phyloP scores from a whole-genome alignment of 441 rosid species.

The Sinapis alba region DNA sequence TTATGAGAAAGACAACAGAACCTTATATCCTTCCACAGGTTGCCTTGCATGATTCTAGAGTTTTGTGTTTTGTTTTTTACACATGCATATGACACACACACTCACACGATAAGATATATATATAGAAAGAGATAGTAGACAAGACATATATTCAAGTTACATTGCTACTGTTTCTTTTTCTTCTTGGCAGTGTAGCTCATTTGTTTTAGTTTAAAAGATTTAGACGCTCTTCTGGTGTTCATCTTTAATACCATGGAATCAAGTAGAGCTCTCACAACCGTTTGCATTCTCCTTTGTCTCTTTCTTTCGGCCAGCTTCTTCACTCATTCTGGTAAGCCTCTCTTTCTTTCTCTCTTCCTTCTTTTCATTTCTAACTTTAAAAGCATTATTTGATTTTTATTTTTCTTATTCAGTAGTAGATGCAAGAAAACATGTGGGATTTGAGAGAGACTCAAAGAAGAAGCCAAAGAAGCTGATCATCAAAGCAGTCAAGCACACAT shows the following conservation, averaged over 20 bases:
- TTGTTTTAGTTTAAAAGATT: conserved; percentile 9
- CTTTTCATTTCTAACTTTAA: not conserved
- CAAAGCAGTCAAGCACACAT: conserved; percentile 42
- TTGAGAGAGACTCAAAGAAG: conserved; percentile 26
- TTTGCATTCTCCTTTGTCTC: conserved; percentile 46
- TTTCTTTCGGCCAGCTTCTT: conserved; percentile 42
- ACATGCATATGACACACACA: conserved; percentile 28
- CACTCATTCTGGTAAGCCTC: conserved; percentile 54
- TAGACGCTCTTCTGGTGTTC: not conserved
- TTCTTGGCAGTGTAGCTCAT: conserved; percentile 14
- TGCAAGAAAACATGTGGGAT: conserved; percentile 47
- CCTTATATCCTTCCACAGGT: conserved; percentile 40
- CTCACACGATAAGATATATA: not conserved
- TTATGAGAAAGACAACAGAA: conserved; percentile 40
- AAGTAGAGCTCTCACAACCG: conserved; percentile 28
- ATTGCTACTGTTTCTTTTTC: conserved; percentile 8
- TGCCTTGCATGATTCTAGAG: conserved; percentile 29
- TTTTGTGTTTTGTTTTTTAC: conserved; percentile 8
- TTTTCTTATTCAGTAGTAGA: conserved; percentile 38
- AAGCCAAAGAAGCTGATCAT: conserved; percentile 40
- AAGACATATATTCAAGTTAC: conserved; percentile 11
- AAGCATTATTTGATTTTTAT: conserved; percentile 10
- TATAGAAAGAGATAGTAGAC: not conserved
- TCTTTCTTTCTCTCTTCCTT: not conserved
- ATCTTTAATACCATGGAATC: conserved; percentile 38